Evolutionary conservation across 202 grass and related monocot genomes (phyloP), one percentile per base, ranked within the genome.

Genomic region (Digitaria exilis): DNA sequence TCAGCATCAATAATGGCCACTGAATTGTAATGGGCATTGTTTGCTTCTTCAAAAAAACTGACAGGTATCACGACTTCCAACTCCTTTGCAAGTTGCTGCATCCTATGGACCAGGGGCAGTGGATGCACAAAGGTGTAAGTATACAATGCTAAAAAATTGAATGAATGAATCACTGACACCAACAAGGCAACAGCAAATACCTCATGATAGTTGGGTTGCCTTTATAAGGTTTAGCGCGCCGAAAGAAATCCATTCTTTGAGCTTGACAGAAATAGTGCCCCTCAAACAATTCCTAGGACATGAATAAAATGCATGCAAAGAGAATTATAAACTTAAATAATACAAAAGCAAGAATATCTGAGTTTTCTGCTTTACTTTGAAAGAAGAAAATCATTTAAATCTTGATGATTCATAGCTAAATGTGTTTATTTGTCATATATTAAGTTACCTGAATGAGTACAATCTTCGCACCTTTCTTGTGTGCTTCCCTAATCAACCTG

Each of bases 11-110:
- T 89, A 70, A 98, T 76, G 17, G 92, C 96, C 69, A 98, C 83
- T 2, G 96, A 98, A 88, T 97, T 98, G 52, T 98, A 98, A 84
- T 98, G 93, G n/a, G 91, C 93, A 87, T 94, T 95, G 75, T 95
- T 95, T 61, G 92, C 89, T 91, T 93, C 93, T 76, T 98, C 93
- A 82, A 98, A 98, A 78, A 95, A 98, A 83, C 90, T 95, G 41
- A 95, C 89, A 52, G 92, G 96, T 83, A 98, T 89, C 35, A 98
- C 96, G 80, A 93, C 70, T n/a, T 93, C 92, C 57, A 97, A 86
- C 72, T 97, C 95, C 80, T 95, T 95, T 59, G 93, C 96, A 79
- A 96, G 85, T 28, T 89, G 84, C 76, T 98, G 96, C 91, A 98
- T 92, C 87, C 96, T 94, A 66, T 74, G 21, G 29, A 80, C 19